Evolutionary conservation across 2,329 filamentous ascomycete genomes (phyloP), one percentile per base, ranked within the genome.

Genomic region (Pyricularia sp.): DNA sequence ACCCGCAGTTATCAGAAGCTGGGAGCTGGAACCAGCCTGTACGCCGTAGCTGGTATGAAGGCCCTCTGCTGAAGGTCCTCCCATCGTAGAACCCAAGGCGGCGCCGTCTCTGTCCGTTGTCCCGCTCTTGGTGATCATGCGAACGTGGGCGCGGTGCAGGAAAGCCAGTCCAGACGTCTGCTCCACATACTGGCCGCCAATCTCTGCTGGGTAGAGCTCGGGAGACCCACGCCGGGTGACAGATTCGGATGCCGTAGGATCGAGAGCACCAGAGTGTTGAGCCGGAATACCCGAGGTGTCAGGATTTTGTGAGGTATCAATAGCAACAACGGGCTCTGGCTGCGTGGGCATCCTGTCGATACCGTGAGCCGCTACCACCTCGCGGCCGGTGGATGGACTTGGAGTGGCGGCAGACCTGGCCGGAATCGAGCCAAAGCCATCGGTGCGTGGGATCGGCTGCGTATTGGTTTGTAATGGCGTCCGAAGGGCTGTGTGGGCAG

Each of bases 121-220:
- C 31, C 64, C 23, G 31, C 78, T 78, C 69, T 81, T 78, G 70
- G 81, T 80, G 55, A 81, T 79, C 28, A 87, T 76, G 2, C 84
- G 78, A 68, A 81, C 80, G 80, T 83, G 85, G 2, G 85, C 84
- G 3, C 84, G 79, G 33, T 85, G 83, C 1, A 88, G 78, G 69
- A 88, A 87, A 1, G 84, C 83, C 3, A 87, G 77, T 0, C 83
- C 84, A 0, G 85, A 87, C 0, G 85, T 83, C 17, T 82, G 81
- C 11, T 85, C 85, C n/a, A 85, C 79, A 70, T 85, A 84, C 67
- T 87, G 84, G 1, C 83, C 84, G 71, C 84, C 81, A 12, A 85
- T 77, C 68, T 79, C 77, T 0, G 77, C 71, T 4, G 73, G 76
- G 7, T 73, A 76, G 0, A 77, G 72, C 64, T 77, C 77, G 4